Percentiles rank a stretch among this genome's conserved stretches.
These are phyloP conservation scores for Aristolochia californica DNA, from an alignment of 164 flowering plant species.

Conservation along the genomic window DNA sequence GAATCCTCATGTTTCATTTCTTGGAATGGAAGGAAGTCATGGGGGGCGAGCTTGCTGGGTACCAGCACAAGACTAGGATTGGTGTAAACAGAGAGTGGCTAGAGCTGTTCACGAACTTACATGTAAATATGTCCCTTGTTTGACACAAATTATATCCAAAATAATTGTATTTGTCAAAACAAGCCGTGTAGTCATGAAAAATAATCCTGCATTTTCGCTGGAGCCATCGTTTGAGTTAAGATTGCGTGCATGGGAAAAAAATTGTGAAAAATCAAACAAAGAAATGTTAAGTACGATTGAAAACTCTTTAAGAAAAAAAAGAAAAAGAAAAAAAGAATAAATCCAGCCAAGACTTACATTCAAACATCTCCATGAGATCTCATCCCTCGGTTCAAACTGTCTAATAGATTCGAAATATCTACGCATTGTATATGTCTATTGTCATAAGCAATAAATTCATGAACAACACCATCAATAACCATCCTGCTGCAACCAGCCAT, in stretches of 20 bases:
- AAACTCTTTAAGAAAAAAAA: background rate
- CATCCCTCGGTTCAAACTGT: constrained; percentile 23
- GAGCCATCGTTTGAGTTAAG: no score
- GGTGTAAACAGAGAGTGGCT: constrained; percentile 71
- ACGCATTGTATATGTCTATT: constrained; percentile 24
- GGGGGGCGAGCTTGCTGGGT: constrained; percentile 93
- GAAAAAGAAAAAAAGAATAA: no score
- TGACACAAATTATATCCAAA: constrained; percentile 69
- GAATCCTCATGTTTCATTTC: constrained; percentile 49
- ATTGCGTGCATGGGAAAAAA: no score
- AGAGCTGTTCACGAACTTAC: constrained; percentile 52
- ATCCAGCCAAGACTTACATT: no score
- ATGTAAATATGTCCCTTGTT: constrained; percentile 52
- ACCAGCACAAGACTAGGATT: constrained; percentile 77
- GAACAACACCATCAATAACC: constrained; percentile 24
- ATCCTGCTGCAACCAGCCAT: constrained; percentile 44
- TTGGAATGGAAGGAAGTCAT: constrained; percentile 96
- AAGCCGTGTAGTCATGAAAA: no score
- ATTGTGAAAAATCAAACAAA: no score
- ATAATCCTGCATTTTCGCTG: no score
- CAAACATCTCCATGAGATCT: constrained; percentile 8
- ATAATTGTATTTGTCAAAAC: no score
- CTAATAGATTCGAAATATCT: constrained; percentile 22
- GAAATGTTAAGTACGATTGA: no score
- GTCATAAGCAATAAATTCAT: constrained; percentile 36